phyloP scores from a whole-genome alignment of 2,329 filamentous ascomycete genomes.

The Hypoxylon rubiginosum region DNA sequence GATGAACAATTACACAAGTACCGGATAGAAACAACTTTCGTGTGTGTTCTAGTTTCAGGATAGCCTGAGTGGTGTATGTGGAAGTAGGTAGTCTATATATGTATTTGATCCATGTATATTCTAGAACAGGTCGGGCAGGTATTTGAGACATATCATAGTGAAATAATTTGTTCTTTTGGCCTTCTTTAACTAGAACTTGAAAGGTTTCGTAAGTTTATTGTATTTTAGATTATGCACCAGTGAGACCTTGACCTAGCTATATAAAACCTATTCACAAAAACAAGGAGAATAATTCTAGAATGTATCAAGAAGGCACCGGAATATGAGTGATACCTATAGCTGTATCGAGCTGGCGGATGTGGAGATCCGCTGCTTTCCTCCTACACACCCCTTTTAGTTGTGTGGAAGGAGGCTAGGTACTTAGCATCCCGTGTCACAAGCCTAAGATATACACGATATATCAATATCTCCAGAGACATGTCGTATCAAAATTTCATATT shows the following conservation, averaged over 20 bases:
- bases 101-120: constrained; percentile 6
- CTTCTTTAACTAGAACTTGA: background rate
- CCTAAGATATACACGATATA: background rate
- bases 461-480: background rate
- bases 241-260: constrained; percentile 17
- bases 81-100: background rate
- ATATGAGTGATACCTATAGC: background rate
- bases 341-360: background rate
- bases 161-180: background rate
- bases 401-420: too few species aligned
- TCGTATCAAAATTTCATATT: constrained; percentile 16
- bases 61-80: background rate
- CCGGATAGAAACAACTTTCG: constrained; percentile 14
- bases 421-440: background rate
- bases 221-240: background rate
- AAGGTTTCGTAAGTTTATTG: background rate
- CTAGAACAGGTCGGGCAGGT: background rate
- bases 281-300: constrained; percentile 27
- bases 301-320: constrained; percentile 3
- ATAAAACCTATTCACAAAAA: background rate
- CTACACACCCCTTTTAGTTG: too few species aligned
- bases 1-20: background rate
- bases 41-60: constrained; percentile 18
- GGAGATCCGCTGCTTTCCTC: background rate
- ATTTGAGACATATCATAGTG: constrained; percentile 1